Conservation (phyloP, 2,329 filamentous ascomycete genomes). For the Cylindrodendrum hubeiense region DNA sequence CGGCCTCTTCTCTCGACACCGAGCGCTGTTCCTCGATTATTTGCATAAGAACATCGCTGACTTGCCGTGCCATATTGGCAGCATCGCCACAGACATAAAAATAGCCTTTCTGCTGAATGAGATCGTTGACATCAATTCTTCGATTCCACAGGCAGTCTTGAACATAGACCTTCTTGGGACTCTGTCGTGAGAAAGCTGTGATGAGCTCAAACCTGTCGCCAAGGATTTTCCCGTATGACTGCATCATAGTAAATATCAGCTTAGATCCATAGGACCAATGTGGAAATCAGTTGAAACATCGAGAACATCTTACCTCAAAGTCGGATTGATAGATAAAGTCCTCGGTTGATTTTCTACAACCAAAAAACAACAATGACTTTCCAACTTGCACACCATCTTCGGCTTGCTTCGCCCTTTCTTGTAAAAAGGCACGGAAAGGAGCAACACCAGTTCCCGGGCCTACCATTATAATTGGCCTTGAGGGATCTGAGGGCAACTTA, state of each 20-base stretch:
- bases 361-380: slow-evolving; percentile 7
- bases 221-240: background rate
- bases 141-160: slow-evolving; percentile 4
- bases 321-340: background rate
- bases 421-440: slow-evolving; percentile 21
- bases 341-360: background rate
- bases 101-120: background rate
- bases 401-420: background rate
- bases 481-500: background rate
- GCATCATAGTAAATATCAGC: too few species aligned
- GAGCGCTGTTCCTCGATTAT: background rate
- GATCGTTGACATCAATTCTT: background rate
- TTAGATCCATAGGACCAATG: background rate
- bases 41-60: background rate
- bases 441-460: slow-evolving; percentile 23
- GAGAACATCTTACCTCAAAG: background rate
- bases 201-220: slow-evolving; percentile 4
- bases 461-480: slow-evolving; percentile 14
- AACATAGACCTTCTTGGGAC: background rate
- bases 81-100: slow-evolving; percentile 22
- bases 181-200: slow-evolving; percentile 5
- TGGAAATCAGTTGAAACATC: too few species aligned
- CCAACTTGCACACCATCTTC: slow-evolving; percentile 6
- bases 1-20: background rate
- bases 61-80: slow-evolving; percentile 6